phyloP scores from a whole-genome alignment of 192 early-diverging fungal species.

The Gonapodya sp. region DNA sequence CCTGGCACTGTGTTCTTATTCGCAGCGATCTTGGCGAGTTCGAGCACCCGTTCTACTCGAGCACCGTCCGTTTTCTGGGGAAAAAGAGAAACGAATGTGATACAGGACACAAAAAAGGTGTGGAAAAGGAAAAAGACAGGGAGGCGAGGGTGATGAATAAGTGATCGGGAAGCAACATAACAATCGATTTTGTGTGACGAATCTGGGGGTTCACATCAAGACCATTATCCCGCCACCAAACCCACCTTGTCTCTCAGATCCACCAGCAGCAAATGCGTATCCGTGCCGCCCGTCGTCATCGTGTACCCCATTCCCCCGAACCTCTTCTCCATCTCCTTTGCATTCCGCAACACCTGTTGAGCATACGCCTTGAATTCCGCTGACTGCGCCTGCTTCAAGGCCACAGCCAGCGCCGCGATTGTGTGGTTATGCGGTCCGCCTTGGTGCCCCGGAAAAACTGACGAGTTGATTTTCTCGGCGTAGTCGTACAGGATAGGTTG shows the following conservation, averaged over 20 bases:
- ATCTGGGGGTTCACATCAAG: too few species aligned
- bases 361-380: conserved; percentile 86
- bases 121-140: too few species aligned
- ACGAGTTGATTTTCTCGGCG: conserved; percentile 89
- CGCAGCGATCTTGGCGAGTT: conserved; percentile 91
- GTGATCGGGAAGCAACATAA: too few species aligned
- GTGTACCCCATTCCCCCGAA: conserved; percentile 64
- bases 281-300: conserved; percentile 87
- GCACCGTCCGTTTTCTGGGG: conserved; percentile 80
- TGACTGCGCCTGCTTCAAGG: conserved; percentile 80
- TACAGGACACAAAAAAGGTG: too few species aligned
- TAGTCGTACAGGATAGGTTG: conserved; percentile 77
- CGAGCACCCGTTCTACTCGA: conserved; percentile 88
- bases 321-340: conserved; percentile 73
- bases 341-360: conserved; percentile 79
- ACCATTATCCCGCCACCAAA: too few species aligned
- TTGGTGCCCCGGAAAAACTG: conserved; percentile 98
- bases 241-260: conserved; percentile 65
- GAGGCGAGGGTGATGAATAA: too few species aligned
- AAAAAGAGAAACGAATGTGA: conserved; percentile 11
- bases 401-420: conserved; percentile 89
- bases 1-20: conserved; percentile 99
- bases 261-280: conserved; percentile 88
- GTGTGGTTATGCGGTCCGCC: conserved; percentile 99
- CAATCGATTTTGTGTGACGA: too few species aligned